Evolutionary conservation across 306 rosid genomes (phyloP).

Genomic region (Cucurbita pepo): DNA sequence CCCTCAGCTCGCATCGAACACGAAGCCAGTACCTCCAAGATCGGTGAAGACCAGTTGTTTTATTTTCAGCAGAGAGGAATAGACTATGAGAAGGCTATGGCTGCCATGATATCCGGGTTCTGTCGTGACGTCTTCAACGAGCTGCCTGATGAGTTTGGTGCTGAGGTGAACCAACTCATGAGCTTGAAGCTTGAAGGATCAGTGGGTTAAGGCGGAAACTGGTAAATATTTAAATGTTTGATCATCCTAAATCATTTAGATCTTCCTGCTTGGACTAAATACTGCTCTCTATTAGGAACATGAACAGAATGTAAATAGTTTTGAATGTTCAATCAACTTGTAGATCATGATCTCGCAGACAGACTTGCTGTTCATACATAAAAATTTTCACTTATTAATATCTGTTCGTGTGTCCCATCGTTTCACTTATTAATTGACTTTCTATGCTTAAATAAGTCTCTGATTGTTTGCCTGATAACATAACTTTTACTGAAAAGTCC

Average conservation of each 20-base stretch:
- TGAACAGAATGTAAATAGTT: not conserved
- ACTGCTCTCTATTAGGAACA: not conserved
- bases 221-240: not conserved
- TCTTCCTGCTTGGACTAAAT: not conserved
- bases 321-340: not conserved
- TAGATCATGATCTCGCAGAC: not conserved
- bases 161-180: slow-evolving; percentile 90
- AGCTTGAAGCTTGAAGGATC: slow-evolving; percentile 92
- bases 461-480: not conserved
- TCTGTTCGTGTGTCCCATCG: not conserved
- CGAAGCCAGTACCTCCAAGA: slow-evolving; percentile 89
- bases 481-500: not conserved
- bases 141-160: slow-evolving; percentile 92
- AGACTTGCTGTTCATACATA: slow-evolving; percentile 1
- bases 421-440: too few relatives aligned
- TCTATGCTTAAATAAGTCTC: not conserved
- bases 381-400: not conserved
- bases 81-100: slow-evolving; percentile 83
- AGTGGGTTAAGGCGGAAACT: slow-evolving; percentile 36
- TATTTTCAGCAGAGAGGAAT: slow-evolving; percentile 95
- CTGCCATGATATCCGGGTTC: slow-evolving; percentile 94
- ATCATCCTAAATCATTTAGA: not conserved
- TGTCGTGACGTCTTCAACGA: slow-evolving; percentile 86
- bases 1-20: slow-evolving; percentile 82
- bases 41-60: slow-evolving; percentile 84